Evolutionary conservation across 495 filamentous ascomycete species (phyloP).

Genomic region (Achaetomiella virescens): DNA sequence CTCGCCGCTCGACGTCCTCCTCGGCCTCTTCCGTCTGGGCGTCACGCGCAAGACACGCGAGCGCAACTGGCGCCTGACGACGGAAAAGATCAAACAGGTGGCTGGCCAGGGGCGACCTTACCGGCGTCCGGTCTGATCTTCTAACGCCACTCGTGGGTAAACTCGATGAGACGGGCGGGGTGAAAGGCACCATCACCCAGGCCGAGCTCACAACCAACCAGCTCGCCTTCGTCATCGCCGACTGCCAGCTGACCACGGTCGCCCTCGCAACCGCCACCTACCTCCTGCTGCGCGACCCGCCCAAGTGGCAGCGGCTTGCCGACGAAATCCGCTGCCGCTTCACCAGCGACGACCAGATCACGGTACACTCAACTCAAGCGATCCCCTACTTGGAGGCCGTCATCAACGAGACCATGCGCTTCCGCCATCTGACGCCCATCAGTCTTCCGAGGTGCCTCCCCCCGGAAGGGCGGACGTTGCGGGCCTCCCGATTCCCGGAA

Average conservation of each 20-base stretch:
- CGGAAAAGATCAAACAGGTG: slow-evolving; percentile 17
- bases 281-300: slow-evolving; percentile 39
- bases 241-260: slow-evolving; percentile 48
- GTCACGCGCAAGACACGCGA: slow-evolving; percentile 55
- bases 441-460: slow-evolving; percentile 38
- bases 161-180: slow-evolving; percentile 17
- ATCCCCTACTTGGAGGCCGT: slow-evolving; percentile 46
- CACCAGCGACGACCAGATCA: slow-evolving; percentile 39
- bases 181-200: neutral
- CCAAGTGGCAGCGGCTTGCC: slow-evolving; percentile 31
- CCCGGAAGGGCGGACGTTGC: slow-evolving; percentile 36
- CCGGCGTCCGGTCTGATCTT: slow-evolving; percentile 22
- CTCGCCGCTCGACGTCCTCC: slow-evolving; percentile 1
- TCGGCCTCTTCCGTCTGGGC: slow-evolving; percentile 53
- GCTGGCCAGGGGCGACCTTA: slow-evolving; percentile 17
- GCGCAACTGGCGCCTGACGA: slow-evolving; percentile 15
- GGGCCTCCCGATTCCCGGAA: slow-evolving; percentile 33
- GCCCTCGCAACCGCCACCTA: slow-evolving; percentile 40
- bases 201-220: slow-evolving; percentile 4
- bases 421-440: slow-evolving; percentile 44
- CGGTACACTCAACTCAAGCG: slow-evolving; percentile 28
- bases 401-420: slow-evolving; percentile 47
- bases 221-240: slow-evolving; percentile 7
- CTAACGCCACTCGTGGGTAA: slow-evolving; percentile 32
- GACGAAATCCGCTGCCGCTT: slow-evolving; percentile 45